Base-by-base conservation (phyloP, 352 stramenopile genomes). In the Pythium sp. region DNA sequence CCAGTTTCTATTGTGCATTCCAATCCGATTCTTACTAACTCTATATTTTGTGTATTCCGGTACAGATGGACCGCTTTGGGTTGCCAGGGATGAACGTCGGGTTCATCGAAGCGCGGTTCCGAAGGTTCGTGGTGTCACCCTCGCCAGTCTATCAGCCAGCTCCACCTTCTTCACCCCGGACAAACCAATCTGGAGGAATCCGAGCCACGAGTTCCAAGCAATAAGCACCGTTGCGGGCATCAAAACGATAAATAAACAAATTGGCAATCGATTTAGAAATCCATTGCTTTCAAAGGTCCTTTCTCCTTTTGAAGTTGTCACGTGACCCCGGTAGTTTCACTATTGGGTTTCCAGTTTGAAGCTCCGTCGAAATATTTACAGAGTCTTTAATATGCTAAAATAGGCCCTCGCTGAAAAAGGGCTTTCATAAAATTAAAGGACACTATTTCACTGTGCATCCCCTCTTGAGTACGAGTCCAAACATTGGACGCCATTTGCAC, bases 31-130 rank as follows among this genome's bases (percentile, higher is more conserved):
- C 3, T 65, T 11, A 8, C 60, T 32, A 30, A 58, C 26, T 34
- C 30, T 18, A 6, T 20, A 22, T 18, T 15, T 24, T 46, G 15
- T 58, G 47, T 30, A 49, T 62, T 14, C 2, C 41, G 46, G 22
- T 51, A 70, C 28, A 83, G 77, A 81, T 80, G 73, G 80, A 92
- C 57, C 75, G 81, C 28, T 92, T 92, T 62, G 83, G 83, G 0
- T 75, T 92, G 5, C 75, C 79, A 1, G 69, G 58, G 9, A 61
- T 74, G 38, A 80, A 82, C 18, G 68, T 76, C 20, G 65, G 76
- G 32, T 92, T 90, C 66, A 76, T 92, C 34, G 81, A 92, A 58
- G 79, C 80, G 56, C 81, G 84, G 32, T 92, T 92, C 67, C 79
- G 82, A 14, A 76, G 84, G 28, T 92, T 92, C 61, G 72, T 75